Evolutionary conservation across 345 rosid genomes (phyloP), one percentile per base, ranked within the genome.

Genomic region (Trapa incisa): DNA sequence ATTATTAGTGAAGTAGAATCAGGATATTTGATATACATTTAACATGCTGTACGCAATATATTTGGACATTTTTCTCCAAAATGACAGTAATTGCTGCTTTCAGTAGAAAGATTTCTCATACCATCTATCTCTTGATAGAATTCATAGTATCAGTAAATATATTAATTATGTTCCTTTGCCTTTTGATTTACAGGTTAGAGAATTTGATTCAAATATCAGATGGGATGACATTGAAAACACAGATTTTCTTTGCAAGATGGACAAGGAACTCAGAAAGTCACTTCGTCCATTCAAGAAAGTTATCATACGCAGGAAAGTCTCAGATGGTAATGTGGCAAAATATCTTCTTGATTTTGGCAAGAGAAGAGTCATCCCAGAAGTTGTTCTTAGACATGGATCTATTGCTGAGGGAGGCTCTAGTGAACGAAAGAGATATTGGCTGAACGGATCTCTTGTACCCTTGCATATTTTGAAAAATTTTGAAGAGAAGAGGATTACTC

Each of bases 311-410:
- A 79, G 92, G 73, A 94, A 90, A 80, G 66, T 76, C 68, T 13
- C 74, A 33, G 97, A 87, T 71, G 87, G 80, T 65, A 79, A 80
- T 64, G 80, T 67, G 52, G 78, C 75, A 52, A 94, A 86, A 74
- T 94, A 91, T 83, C 97, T 94, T 79, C 89, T 94, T 76, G 99
- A 94, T 82, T 91, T 94, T 78, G 99, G 99, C 66, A 91, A 91
- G 80, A 87, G 99, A 80, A 94, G 85, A 85, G 77, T 73, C 78
- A 73, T 94, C 70, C 99, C 97, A 43, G 86, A 87, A 32, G 73
- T 87, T 66, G 97, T 94, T 48, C 42, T 57, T 77, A 86, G 77
- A 82, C 71, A 86, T 71, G 99, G 99, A 39, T 75, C 75, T 66
- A 64, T 78, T 70, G 79, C 86, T 65, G 87, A 94, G 78, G 96